Percentiles rank a stretch among this genome's conserved stretches.
Conservation (phyloP, 2,329 filamentous ascomycete genomes). For the Botrytis hyacinthi region DNA sequence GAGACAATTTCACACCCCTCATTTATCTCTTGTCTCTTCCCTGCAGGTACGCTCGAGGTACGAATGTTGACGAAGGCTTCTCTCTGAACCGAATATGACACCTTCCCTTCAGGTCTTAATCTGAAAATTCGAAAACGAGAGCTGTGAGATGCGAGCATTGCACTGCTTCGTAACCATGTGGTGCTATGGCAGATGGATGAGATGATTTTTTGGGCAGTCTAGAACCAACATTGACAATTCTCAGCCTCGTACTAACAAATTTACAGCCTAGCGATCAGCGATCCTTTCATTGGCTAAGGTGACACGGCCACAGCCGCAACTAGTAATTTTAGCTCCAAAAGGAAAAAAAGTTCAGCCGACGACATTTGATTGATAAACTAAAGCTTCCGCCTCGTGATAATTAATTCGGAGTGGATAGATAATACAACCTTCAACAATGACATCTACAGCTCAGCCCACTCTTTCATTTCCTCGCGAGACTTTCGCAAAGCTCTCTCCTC, state of each 20-base stretch:
- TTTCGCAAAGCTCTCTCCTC: slow-evolving; percentile 86
- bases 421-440: slow-evolving; percentile 25
- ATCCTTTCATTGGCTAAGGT: not conserved
- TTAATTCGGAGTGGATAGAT: not conserved
- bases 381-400: slow-evolving; percentile 20
- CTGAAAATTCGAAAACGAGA: not conserved
- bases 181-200: not conserved
- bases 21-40: not conserved
- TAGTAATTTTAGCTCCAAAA: slow-evolving; percentile 9
- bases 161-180: not conserved
- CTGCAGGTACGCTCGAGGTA: slow-evolving; percentile 20
- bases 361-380: slow-evolving; percentile 11
- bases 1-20: slow-evolving; percentile 18
- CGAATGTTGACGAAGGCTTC: not conserved
- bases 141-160: not conserved
- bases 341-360: slow-evolving; percentile 21
- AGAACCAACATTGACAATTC: not conserved
- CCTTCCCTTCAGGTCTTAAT: not conserved
- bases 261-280: not conserved
- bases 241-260: slow-evolving; percentile 7
- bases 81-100: not conserved
- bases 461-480: slow-evolving; percentile 58
- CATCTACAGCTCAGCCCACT: slow-evolving; percentile 32
- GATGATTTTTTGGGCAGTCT: not conserved
- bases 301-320: not conserved